Evolutionary conservation across 768 basidiomycete genomes (phyloP), one percentile per base, ranked within the genome.

Genomic region (Hemileccinum rubropunctum): DNA sequence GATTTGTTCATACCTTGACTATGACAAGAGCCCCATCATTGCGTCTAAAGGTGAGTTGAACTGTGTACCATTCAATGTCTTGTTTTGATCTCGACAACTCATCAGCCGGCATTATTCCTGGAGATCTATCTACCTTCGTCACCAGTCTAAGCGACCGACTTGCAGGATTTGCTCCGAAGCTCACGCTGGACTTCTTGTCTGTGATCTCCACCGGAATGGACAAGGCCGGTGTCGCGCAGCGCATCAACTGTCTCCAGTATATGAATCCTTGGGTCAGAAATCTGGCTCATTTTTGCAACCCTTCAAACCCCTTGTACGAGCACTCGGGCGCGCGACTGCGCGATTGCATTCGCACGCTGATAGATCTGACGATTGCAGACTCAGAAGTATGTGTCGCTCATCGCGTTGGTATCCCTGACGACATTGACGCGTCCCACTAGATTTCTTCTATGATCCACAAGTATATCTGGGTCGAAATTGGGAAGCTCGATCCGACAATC

Each of bases 241-340:
- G 84, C 34, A 81, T 89, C 35, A 80, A 77, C 52, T 91, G 85
- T 59, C 65, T 95, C 18, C 82, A 87, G 51, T 94, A 92, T 61
- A 77, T 95, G 75, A 82, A 79, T 35, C 92, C 94, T 3, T 97
- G 93, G 94, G 79, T 95, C 36, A 83, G 79, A 63, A 94, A 95
- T 59, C 73, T 97, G 2, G 74, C 79, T 3, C 66, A 73, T 13
- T 94, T 89, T 54, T 78, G 80, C 23, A 85, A 86, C 57, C 84
- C 91, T 1, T 79, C 83, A 3, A 77, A 77, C 55, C 60, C 77
- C n/a, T 71, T 86, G 28, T 88, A 80, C 50, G 86, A 89, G 47
- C 79, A 82, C 26, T 84, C 86, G 1, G 86, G 83, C 9, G 82
- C 87, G 11, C 78, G 84, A 55, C 71, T 95, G 18, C 81, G 90